phyloP scores from a whole-genome alignment of 805 yeast genomes.

The Wickerhamiella bombiphila region DNA sequence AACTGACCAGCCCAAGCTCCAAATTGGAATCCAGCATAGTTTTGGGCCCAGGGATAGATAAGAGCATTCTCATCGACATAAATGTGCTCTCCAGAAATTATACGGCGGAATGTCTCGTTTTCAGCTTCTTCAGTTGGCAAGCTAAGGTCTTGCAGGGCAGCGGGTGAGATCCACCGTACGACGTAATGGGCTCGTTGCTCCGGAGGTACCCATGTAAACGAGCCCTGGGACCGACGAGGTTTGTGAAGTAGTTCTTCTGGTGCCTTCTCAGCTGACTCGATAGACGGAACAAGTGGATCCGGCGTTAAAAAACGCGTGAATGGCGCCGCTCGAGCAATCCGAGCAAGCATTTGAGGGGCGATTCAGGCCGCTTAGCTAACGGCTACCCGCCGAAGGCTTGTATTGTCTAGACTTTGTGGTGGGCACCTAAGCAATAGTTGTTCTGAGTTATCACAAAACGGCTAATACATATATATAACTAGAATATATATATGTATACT shows the following conservation, averaged over 20 bases:
- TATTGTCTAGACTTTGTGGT: too few relatives aligned
- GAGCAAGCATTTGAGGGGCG: slow-evolving; percentile 6
- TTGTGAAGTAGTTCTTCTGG: slow-evolving; percentile 29
- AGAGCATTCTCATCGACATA: slow-evolving; percentile 24
- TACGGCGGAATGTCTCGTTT: slow-evolving; percentile 34
- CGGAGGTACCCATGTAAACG: slow-evolving; percentile 66
- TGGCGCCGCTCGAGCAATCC: slow-evolving; percentile 15
- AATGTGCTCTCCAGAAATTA: slow-evolving; percentile 49
- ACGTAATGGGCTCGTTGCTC: slow-evolving; percentile 31
- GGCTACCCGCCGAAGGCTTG: too few relatives aligned
- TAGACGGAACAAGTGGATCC: slow-evolving; percentile 27
- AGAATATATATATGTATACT: too few relatives aligned
- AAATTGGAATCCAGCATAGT: slow-evolving; percentile 93
- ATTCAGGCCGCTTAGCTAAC: too few relatives aligned
- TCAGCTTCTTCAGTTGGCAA: slow-evolving; percentile 28
- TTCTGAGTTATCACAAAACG: too few relatives aligned
- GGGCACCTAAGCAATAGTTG: too few relatives aligned
- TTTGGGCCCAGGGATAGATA: slow-evolving; percentile 72
- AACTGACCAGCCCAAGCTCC: slow-evolving; percentile 94
- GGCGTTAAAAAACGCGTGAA: slow-evolving; percentile 26
- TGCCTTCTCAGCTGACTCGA: slow-evolving; percentile 23
- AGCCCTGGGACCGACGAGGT: slow-evolving; percentile 40
- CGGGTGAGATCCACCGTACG: slow-evolving; percentile 42
- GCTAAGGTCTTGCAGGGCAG: slow-evolving; percentile 50
- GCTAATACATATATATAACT: too few relatives aligned